Base-by-base conservation (phyloP, 129 eudicot species). In the Helianthus tuberosus region DNA sequence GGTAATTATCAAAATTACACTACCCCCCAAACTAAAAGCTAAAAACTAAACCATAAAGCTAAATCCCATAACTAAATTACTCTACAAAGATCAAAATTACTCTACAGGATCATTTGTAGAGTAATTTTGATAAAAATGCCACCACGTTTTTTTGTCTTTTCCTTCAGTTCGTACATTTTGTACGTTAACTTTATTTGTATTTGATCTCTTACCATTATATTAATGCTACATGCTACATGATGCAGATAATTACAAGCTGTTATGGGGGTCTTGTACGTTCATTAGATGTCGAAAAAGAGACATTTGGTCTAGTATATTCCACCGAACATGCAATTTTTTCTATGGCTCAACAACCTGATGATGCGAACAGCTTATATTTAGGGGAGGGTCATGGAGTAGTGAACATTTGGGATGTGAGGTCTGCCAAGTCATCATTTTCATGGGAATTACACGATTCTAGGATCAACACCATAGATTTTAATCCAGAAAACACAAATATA, bases 401-500 rank as follows among this genome's bases (percentile, higher is more conserved):
- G 15, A 68, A 51, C 68, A 43, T 82, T 16, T 85, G 81, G 91
- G 99, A 95, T 81, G 80, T 68, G 71, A 87, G 95, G 50, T 48
- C 91, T 4, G 85, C 90, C 64, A 85, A 72, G 61, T 75, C 79
- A 73, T 61, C 76, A 5, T 75, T 78, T 17, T 81, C 92, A 2
- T 85, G 94, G 85, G 60, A 69, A 36, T 79, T 95, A 72, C 99
- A 95, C 66, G 85, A 76, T 36, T 36, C 23, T 15, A 78, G 92
- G 75, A 89, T 95, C 69, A 91, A 95, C 75, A 80, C 92, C 20
- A 81, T 95, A 62, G 94, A 95, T 81, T 91, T 95, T 32, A 91
- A 66, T 70, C 48, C 87, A 10, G 77, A 74, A 64, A 91, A 87
- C 71, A 72, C 75, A 13, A 91, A 85, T 29, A 61, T 85, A n/a